Evolutionary conservation across 2,329 filamentous ascomycete species (phyloP).

Genomic region (Venturia nashicola): DNA sequence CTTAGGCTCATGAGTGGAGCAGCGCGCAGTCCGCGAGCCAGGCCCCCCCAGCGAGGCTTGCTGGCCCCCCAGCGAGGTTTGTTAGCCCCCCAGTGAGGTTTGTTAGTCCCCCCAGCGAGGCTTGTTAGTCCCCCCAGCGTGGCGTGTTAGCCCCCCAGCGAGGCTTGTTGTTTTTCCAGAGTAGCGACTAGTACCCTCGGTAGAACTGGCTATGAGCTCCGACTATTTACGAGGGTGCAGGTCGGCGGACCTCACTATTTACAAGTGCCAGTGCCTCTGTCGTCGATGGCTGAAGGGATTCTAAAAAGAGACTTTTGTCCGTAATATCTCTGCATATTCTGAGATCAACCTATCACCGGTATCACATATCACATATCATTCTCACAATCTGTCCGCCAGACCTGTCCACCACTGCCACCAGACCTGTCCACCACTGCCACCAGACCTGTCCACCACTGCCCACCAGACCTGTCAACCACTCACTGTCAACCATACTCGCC

Average conservation of each 20-base stretch:
- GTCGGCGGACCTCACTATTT: no score
- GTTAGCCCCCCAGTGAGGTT: no score
- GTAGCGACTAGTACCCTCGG: no score
- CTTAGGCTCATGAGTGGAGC: no score
- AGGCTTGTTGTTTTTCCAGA: not conserved
- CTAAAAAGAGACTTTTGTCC: no score
- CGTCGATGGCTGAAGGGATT: not conserved
- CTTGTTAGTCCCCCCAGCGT: not conserved
- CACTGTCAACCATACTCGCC: no score
- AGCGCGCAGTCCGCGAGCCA: not conserved
- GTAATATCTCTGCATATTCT: not conserved
- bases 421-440: no score
- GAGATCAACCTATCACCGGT: not conserved
- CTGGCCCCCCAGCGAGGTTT: not conserved
- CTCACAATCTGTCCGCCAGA: not conserved
- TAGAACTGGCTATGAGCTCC: not conserved
- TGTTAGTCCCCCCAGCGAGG: not conserved
- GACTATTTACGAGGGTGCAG: not conserved
- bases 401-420: no score
- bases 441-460: no score
- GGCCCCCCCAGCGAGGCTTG: no score
- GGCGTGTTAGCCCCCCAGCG: not conserved
- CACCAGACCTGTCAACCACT: no score
- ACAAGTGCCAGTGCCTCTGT: not conserved
- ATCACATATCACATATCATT: not conserved